phyloP scores from a whole-genome alignment of 768 basidiomycete species.

The Lactarius pseudohatsudake region DNA sequence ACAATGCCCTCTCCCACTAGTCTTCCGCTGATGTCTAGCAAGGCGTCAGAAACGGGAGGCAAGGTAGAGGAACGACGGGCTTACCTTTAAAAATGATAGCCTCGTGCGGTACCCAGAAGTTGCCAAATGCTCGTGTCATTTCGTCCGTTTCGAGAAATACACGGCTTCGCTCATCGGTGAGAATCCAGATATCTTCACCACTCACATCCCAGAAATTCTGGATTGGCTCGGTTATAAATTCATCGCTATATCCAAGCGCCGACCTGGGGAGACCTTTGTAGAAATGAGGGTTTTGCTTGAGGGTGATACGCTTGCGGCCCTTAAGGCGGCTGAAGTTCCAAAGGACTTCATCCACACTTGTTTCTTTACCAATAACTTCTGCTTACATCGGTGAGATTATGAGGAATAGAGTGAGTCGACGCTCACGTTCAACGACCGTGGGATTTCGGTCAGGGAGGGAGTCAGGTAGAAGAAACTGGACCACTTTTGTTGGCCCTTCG shows the following conservation, averaged over 20 bases:
- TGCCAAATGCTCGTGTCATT: constrained; percentile 2
- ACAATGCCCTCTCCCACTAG: constrained; percentile 9
- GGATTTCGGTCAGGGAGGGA: background rate
- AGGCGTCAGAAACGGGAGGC: background rate
- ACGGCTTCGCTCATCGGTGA: constrained; percentile 6
- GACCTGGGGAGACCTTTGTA: constrained; percentile 2
- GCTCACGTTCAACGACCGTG: constrained; percentile 4
- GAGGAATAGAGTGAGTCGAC: background rate
- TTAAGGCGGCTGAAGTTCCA: constrained; percentile 22
- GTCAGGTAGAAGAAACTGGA: background rate
- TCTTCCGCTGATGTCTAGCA: constrained; percentile 5
- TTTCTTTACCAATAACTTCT: constrained; percentile 6
- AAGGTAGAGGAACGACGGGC: background rate
- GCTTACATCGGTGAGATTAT: background rate
- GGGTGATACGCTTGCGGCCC: constrained; percentile 3
- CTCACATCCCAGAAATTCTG: background rate
- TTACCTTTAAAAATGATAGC: constrained; percentile 21
- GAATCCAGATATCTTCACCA: background rate
- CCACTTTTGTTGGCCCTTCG: background rate
- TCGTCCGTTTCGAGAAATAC: constrained; percentile 11
- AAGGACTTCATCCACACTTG: constrained; percentile 7
- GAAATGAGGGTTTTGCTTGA: constrained; percentile 20
- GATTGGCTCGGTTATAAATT: background rate
- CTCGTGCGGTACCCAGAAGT: constrained; percentile 2
- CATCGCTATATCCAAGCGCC: background rate